Conservation (phyloP, 2,329 filamentous ascomycete species). For the Aureobasidium lini region DNA sequence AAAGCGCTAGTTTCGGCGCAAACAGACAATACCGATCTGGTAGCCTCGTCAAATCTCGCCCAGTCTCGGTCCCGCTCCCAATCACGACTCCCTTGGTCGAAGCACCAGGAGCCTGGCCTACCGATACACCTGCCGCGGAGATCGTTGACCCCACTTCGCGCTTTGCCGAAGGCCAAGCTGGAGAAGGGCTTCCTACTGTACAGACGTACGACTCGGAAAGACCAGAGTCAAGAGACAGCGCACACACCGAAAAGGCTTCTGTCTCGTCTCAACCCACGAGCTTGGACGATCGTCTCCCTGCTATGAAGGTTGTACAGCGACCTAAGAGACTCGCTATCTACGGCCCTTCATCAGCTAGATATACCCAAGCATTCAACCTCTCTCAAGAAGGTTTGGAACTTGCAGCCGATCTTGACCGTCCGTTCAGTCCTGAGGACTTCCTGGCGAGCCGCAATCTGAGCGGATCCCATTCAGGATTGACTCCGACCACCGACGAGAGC, state of each 20-base stretch:
- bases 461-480: not conserved
- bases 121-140: not conserved
- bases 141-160: not conserved
- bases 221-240: slow-evolving; percentile 1
- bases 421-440: slow-evolving; percentile 8
- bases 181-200: not conserved
- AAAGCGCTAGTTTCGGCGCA: not conserved
- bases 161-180: not conserved
- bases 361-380: not conserved
- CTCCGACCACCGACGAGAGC: not conserved
- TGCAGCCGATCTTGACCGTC: not conserved
- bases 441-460: slow-evolving; percentile 9
- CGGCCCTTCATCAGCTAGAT: slow-evolving; percentile 2
- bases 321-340: slow-evolving; percentile 10
- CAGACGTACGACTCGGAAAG: not conserved
- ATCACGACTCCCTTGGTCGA: slow-evolving; percentile 6
- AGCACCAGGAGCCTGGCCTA: slow-evolving; percentile 12
- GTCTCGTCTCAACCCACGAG: not conserved
- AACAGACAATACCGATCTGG: not conserved
- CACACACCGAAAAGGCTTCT: slow-evolving; percentile 3
- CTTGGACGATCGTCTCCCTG: not conserved
- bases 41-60: not conserved
- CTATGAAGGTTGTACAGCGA: not conserved
- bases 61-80: not conserved
- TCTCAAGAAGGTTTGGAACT: slow-evolving; percentile 4